These are phyloP conservation scores for Fereydounia khargensis DNA, from an alignment of 1,284 basidiomycete species.

Conservation along the genomic window DNA sequence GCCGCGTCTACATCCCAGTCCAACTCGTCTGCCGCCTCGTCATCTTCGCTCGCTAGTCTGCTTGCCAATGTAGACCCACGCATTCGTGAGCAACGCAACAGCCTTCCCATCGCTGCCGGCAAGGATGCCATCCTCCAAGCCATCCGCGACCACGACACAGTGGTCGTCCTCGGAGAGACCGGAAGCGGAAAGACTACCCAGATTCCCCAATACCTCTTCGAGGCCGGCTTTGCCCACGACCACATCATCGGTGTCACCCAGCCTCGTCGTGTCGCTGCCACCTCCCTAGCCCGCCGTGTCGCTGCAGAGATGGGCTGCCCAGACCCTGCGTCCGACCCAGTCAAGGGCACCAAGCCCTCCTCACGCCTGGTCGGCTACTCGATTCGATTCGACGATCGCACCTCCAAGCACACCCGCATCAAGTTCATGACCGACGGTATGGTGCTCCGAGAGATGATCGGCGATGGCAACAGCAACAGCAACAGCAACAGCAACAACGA, in stretches of 20 bases:
- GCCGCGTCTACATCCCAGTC: too few relatives aligned
- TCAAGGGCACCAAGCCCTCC: constrained; percentile 18
- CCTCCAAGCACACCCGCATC: constrained; percentile 69
- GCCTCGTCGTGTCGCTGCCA: constrained; percentile 88
- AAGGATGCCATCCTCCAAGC: constrained; percentile 32
- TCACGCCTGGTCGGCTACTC: constrained; percentile 76
- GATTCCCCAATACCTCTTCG: constrained; percentile 65
- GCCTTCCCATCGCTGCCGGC: constrained; percentile 46
- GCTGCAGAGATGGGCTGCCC: constrained; percentile 73
- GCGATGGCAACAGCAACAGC: constrained; percentile 1
- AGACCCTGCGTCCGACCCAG: constrained; percentile 25
- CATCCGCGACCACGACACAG: constrained; percentile 72
- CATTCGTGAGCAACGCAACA: constrained; percentile 22
- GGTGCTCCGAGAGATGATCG: constrained; percentile 84
- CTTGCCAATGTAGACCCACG: constrained; percentile 12
- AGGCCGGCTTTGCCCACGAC: constrained; percentile 61
- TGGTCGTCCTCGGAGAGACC: constrained; percentile 89
- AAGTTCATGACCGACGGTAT: constrained; percentile 97
- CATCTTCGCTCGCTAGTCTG: neutral
- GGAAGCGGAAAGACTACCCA: constrained; percentile 93
- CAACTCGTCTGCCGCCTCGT: too few relatives aligned
- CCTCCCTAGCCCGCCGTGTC: constrained; percentile 84
- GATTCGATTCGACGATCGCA: constrained; percentile 89
- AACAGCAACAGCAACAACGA: neutral
- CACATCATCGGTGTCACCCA: constrained; percentile 70